A percentile compares a stretch with the other conserved stretches of the same genome.
These are phyloP conservation scores for Phytopythium delawarense DNA, from an alignment of 352 stramenopile genomes.

Conservation along the genomic window DNA sequence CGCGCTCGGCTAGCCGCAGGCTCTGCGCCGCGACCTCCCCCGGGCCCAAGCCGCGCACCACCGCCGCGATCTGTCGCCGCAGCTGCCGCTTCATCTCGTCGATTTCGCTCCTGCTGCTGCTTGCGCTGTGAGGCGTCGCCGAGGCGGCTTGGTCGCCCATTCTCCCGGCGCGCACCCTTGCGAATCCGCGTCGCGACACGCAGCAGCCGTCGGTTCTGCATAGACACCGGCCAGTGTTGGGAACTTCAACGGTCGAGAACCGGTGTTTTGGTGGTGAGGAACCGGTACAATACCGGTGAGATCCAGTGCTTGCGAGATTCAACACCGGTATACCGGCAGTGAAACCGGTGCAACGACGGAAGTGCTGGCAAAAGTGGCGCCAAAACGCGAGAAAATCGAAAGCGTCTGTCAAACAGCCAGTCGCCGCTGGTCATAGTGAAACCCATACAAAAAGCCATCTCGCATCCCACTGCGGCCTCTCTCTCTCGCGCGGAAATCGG, in stretches of 20 bases:
- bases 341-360: no score
- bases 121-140: not conserved
- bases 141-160: not conserved
- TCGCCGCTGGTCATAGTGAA: not conserved
- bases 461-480: not conserved
- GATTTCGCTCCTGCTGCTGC: conserved; percentile 12
- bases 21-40: conserved; percentile 53
- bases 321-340: not conserved
- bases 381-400: not conserved
- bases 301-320: not conserved
- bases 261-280: not conserved
- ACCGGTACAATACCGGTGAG: not conserved
- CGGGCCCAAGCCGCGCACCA: conserved; percentile 34
- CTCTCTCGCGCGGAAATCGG: not conserved
- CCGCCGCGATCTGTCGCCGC: conserved; percentile 42
- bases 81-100: conserved; percentile 54
- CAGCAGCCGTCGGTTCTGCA: not conserved
- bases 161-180: not conserved
- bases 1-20: conserved; percentile 29
- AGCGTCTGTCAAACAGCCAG: not conserved
- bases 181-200: not conserved
- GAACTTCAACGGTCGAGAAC: not conserved
- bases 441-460: not conserved
- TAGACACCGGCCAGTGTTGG: not conserved
- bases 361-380: not conserved